These are phyloP conservation scores for Pleurotus eryngii DNA, from an alignment of 768 basidiomycete species.

Conservation along the genomic window DNA sequence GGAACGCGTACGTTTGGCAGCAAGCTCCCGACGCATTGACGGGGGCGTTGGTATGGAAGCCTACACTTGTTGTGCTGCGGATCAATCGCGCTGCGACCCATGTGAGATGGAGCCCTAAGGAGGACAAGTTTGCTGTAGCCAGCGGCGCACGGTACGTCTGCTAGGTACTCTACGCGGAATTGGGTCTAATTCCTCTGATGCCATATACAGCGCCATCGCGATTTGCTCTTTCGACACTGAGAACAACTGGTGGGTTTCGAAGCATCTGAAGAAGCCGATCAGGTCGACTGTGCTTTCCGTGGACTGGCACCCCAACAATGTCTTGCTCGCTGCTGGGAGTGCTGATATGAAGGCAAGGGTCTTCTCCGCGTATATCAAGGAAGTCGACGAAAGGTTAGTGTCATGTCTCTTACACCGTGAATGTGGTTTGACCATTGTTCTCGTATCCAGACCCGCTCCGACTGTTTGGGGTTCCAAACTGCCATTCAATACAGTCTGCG, in stretches of 20 bases:
- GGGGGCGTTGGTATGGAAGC: constrained; percentile 82
- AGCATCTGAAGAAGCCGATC: constrained; percentile 96
- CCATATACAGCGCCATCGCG: constrained; percentile 73
- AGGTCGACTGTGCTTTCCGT: constrained; percentile 89
- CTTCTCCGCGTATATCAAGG: constrained; percentile 98
- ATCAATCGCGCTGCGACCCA: constrained; percentile 95
- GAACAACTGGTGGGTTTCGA: constrained; percentile 99
- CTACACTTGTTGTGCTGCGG: constrained; percentile 90
- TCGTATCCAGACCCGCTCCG: constrained; percentile 64
- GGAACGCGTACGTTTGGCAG: constrained; percentile 99
- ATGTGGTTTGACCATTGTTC: constrained; percentile 4
- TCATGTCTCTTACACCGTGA: background rate
- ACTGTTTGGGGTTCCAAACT: constrained; percentile 97
- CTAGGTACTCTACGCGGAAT: background rate
- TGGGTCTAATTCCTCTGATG: background rate
- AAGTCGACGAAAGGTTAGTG: constrained; percentile 84
- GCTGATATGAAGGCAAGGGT: constrained; percentile 98
- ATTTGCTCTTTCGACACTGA: constrained; percentile 97
- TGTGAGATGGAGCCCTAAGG: constrained; percentile 95
- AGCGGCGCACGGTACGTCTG: constrained; percentile 81
- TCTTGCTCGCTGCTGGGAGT: constrained; percentile 93
- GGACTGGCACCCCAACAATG: constrained; percentile 99
- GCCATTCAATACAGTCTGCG: constrained; percentile 96
- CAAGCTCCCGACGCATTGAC: constrained; percentile 71
- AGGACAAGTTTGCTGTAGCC: constrained; percentile 98